Evolutionary conservation across 1,284 basidiomycete species (phyloP), one percentile per base, ranked within the genome.

Genomic region (Puccinia polysora): DNA sequence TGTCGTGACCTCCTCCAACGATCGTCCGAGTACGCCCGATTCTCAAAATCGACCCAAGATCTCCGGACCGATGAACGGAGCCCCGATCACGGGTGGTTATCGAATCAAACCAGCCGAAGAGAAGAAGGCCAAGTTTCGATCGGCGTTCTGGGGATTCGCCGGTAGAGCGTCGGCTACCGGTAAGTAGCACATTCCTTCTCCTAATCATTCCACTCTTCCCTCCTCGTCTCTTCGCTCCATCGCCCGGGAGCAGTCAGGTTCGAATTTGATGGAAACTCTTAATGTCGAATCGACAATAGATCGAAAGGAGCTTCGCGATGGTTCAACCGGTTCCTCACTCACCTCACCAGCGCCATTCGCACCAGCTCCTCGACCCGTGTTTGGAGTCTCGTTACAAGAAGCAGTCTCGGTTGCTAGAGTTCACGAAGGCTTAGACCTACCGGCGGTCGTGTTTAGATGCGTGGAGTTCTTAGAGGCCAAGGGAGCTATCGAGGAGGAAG

Each of bases 401-500:
- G 89, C 93, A 1, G 85, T 98, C 34, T 88, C 90, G 2, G 86
- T 96, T 38, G 89, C 90, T 4, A 86, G 90, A 78, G 89, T 97
- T 73, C 77, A 78, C 38, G 80, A 80, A 2, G 79, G 80, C 2
- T 90, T 89, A 65, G 88, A 89, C 76, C 83, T 99, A 20, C 96
- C 95, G 0, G 91, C 93, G 2, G 90, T 98, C 74, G 89, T 97
- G 36, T 97, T 94, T 83, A 86, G 95, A 69, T 91, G 89, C 76
- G 80, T 82, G 53, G 81, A 82, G 73, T 81, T 80, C 67, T 78
- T 82, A 25, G 90, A 95, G 82, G 85, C 87, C 38, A 91, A 91
- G 81, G 86, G 90, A 78, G 95, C 95, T 10, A 90, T 96, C 75
- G 86, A 90, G 77, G 95, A 99, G 79, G 95, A 99, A 81, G 95